phyloP scores from a whole-genome alignment of 352 stramenopile species.

The Phytophthora pseudosyringae region DNA sequence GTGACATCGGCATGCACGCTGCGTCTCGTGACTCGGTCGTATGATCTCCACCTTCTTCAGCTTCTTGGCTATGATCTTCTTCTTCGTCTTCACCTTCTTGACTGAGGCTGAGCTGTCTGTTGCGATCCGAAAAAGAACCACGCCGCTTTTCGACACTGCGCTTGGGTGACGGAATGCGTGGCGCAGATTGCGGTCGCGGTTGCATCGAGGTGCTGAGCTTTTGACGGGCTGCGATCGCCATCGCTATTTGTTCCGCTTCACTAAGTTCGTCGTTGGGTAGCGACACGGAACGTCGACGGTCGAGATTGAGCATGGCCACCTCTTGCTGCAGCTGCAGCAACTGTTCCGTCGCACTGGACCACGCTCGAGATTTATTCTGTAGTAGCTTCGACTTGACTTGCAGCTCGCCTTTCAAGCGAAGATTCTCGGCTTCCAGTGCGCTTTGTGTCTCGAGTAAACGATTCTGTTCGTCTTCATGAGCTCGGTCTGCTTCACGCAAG shows the following conservation, averaged over 20 bases:
- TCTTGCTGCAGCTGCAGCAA: slow-evolving; percentile 83
- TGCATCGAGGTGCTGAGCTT: slow-evolving; percentile 13
- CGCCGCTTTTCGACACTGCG: slow-evolving; percentile 34
- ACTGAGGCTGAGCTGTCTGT: slow-evolving; percentile 1
- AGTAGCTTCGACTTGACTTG: slow-evolving; percentile 84
- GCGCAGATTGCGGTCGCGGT: slow-evolving; percentile 35
- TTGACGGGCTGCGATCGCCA: slow-evolving; percentile 29
- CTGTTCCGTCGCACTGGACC: slow-evolving; percentile 79
- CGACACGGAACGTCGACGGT: slow-evolving; percentile 35
- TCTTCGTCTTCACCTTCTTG: slow-evolving; percentile 5
- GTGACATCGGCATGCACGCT: slow-evolving; percentile 26
- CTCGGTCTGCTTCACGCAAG: slow-evolving; percentile 49
- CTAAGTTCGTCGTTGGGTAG: slow-evolving; percentile 11
- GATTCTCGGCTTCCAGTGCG: slow-evolving; percentile 75
- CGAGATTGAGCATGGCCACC: slow-evolving; percentile 81
- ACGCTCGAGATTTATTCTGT: slow-evolving; percentile 85
- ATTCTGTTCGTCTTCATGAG: slow-evolving; percentile 62
- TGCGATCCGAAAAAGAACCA: slow-evolving; percentile 26
- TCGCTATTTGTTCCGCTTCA: slow-evolving; percentile 31
- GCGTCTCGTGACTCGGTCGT: slow-evolving; percentile 12
- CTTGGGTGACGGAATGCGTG: slow-evolving; percentile 27
- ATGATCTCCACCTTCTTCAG: slow-evolving; percentile 6
- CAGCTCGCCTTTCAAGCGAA: slow-evolving; percentile 73
- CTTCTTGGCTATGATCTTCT: slow-evolving; percentile 3
- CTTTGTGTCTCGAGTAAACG: slow-evolving; percentile 60